phyloP scores from a whole-genome alignment of 2,329 filamentous ascomycete genomes.

The Tolypocladium endophyticum region DNA sequence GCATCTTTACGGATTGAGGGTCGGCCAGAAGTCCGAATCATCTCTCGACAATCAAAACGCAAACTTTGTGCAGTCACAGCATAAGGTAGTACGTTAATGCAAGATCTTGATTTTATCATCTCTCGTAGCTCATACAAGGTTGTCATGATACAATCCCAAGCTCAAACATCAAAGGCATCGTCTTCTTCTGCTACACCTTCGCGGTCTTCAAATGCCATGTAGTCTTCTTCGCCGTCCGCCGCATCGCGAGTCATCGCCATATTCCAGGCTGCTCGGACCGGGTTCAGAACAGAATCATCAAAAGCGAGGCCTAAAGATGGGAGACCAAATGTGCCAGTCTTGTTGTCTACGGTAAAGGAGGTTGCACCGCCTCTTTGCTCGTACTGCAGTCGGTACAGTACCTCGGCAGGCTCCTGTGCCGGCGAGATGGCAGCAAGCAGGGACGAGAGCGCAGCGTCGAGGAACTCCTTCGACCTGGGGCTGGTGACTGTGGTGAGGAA shows the following conservation, averaged over 20 bases:
- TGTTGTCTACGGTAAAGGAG: conserved; percentile 22
- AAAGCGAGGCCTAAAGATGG: conserved; percentile 59
- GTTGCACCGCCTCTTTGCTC: conserved; percentile 31
- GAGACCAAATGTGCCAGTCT: conserved; percentile 46
- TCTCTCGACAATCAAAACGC: neutral
- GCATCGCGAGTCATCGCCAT: conserved; percentile 43
- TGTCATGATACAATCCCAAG: neutral
- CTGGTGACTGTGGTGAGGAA: conserved; percentile 26
- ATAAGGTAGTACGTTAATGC: neutral
- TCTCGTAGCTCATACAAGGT: neutral
- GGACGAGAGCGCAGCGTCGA: conserved; percentile 29
- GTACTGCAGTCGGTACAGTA: conserved; percentile 45
- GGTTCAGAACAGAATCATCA: conserved; percentile 56
- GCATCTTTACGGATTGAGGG: neutral
- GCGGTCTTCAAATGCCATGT: conserved; percentile 71
- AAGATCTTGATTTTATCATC: neutral
- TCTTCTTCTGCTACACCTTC: conserved; percentile 51
- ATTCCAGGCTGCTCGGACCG: conserved; percentile 62
- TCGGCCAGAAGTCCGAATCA: neutral
- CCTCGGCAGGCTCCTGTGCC: conserved; percentile 15
- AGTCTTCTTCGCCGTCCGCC: conserved; percentile 35
- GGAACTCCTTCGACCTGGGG: conserved; percentile 20
- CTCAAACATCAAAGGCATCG: conserved; percentile 34
- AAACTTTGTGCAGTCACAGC: neutral
- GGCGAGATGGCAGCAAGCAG: conserved; percentile 25